Conservation (phyloP, 441 rosid genomes). For the Adansonia madagascariensis region DNA sequence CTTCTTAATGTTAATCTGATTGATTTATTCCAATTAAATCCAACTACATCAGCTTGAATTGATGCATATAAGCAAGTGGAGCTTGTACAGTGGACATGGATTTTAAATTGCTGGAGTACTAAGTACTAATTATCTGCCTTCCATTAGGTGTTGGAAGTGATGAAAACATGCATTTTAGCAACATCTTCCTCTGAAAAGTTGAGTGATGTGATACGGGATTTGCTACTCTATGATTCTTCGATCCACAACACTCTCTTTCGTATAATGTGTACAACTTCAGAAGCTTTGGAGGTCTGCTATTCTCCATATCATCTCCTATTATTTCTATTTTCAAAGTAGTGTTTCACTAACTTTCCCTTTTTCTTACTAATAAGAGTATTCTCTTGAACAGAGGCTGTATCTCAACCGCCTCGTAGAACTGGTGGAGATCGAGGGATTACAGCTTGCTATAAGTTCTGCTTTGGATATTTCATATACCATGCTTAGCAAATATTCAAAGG, state of each 20-base stretch:
- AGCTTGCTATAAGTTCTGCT: slow-evolving; percentile 73
- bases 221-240: slow-evolving; percentile 82
- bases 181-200: slow-evolving; percentile 57
- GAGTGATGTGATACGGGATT: slow-evolving; percentile 57
- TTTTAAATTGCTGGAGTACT: slow-evolving; percentile 10
- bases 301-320: slow-evolving; percentile 25
- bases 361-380: slow-evolving; percentile 28
- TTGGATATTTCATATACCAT: slow-evolving; percentile 61
- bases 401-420: slow-evolving; percentile 67
- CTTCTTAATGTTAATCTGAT: not conserved
- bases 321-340: slow-evolving; percentile 22
- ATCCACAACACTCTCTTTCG: slow-evolving; percentile 71
- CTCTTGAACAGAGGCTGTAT: slow-evolving; percentile 61
- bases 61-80: slow-evolving; percentile 16
- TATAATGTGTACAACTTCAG: slow-evolving; percentile 70
- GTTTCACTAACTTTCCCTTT: slow-evolving; percentile 18
- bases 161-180: slow-evolving; percentile 68
- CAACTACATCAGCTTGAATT: slow-evolving; percentile 3
- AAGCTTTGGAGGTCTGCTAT: slow-evolving; percentile 78
- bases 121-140: slow-evolving; percentile 20
- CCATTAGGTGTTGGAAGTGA: slow-evolving; percentile 71
- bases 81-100: not conserved
- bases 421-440: slow-evolving; percentile 84
- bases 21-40: not conserved
- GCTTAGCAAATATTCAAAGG: slow-evolving; percentile 75